Conservation (phyloP, 352 stramenopile genomes). For the Pythium diclinum region DNA sequence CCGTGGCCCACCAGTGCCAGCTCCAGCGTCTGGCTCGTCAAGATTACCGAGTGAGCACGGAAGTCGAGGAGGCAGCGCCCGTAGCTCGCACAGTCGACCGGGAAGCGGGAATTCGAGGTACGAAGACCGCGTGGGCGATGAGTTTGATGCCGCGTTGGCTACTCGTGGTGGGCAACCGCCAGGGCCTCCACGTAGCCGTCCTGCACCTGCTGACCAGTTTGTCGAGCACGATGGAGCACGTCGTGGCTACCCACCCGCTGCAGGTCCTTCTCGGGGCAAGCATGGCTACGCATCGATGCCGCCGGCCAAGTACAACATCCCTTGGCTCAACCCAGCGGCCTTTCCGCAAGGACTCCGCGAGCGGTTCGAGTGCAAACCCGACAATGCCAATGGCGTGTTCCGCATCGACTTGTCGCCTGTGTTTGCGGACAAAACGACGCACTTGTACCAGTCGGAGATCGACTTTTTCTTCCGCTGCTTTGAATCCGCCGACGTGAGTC, state of each 20-base stretch:
- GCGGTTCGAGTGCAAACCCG: conserved; percentile 28
- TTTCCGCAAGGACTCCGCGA: conserved; percentile 25
- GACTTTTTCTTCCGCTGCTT: conserved; percentile 50
- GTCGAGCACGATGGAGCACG: background rate
- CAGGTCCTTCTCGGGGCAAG: background rate
- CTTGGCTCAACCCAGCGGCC: conserved; percentile 26
- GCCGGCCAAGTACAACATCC: conserved; percentile 29
- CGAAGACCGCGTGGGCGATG: background rate
- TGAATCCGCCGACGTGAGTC: conserved; percentile 70
- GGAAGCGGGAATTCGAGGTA: conserved; percentile 8
- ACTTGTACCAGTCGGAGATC: conserved; percentile 34
- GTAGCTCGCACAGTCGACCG: conserved; percentile 4
- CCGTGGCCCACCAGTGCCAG: background rate
- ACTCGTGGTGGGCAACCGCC: background rate
- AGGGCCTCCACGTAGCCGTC: conserved; percentile 6
- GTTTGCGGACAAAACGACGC: conserved; percentile 27
- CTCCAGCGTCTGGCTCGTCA: background rate
- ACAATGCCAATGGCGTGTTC: conserved; percentile 34
- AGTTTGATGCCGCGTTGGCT: background rate
- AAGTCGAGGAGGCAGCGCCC: conserved; percentile 7
- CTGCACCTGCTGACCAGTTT: conserved; percentile 7
- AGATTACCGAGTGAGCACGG: background rate
- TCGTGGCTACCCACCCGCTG: background rate
- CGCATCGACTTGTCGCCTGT: conserved; percentile 34
- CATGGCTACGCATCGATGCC: conserved; percentile 1